phyloP scores from a whole-genome alignment of 768 basidiomycete genomes.

The Termitomyces sp. region DNA sequence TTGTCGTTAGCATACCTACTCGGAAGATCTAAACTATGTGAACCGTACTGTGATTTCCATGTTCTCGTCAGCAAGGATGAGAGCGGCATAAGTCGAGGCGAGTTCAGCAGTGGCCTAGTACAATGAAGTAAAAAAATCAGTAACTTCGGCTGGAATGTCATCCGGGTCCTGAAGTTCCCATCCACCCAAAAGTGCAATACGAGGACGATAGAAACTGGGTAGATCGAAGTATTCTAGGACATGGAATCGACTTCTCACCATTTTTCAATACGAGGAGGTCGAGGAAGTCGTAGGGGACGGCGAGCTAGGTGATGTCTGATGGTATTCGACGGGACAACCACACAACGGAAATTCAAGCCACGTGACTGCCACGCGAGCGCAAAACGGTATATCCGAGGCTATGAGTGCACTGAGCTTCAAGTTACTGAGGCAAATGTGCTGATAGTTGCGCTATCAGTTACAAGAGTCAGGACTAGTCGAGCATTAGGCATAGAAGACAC shows the following conservation, averaged over 20 bases:
- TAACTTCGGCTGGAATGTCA: slow-evolving; percentile 7
- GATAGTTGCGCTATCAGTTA: background rate
- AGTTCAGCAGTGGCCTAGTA: slow-evolving; percentile 61
- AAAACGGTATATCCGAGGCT: background rate
- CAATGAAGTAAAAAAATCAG: slow-evolving; percentile 1
- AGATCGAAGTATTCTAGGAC: background rate
- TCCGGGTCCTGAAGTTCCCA: slow-evolving; percentile 9
- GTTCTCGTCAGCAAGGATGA: slow-evolving; percentile 97
- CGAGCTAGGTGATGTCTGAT: slow-evolving; percentile 7
- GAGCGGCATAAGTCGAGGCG: slow-evolving; percentile 92
- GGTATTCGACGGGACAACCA: slow-evolving; percentile 2
- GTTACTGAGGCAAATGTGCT: too few species aligned
- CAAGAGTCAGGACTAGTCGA: background rate
- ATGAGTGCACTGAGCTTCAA: too few species aligned
- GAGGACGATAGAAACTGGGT: background rate
- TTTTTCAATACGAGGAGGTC: slow-evolving; percentile 11
- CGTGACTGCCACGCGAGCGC: slow-evolving; percentile 11
- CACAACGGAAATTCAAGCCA: slow-evolving; percentile 1
- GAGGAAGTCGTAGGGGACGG: slow-evolving; percentile 12
- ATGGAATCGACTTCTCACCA: slow-evolving; percentile 12
- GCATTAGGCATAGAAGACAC: background rate
- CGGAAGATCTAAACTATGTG: background rate
- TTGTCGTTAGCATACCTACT: background rate
- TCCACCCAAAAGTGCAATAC: slow-evolving; percentile 10
- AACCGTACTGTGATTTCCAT: slow-evolving; percentile 91